Evolutionary conservation across 768 basidiomycete species (phyloP), one percentile per base, ranked within the genome.

Genomic region (Gyrodon lividus): DNA sequence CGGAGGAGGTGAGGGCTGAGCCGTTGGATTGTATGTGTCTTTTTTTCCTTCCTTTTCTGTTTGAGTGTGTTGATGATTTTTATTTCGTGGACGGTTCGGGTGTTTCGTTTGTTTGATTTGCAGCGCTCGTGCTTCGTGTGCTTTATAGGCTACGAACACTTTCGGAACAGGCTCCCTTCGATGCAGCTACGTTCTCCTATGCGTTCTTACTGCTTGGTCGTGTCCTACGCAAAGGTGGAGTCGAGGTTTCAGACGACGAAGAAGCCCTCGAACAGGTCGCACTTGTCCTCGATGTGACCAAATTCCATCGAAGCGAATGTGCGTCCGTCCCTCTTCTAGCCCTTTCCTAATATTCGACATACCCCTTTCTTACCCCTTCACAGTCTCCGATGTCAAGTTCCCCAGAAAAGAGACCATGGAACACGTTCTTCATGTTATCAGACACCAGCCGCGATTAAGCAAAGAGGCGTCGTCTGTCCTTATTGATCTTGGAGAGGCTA

Each of bases 151-250:
- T 98, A 0, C 83, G 89, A 17, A 87, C 80, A 51, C 74, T 95
- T 4, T 84, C 91, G 0, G 90, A 95, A 55, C 86, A 91, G 56
- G 71, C 80, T 0, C 83, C 92, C 0, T 86, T 98, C 45, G 92
- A 96, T 63, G 78, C 87, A 0, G 83, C 90, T 2, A 94, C 93
- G 0, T 96, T 90, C 69, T 83, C 89, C 0, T 91, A 94, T 58
- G 70, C 81, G 0, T 87, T 84, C 43, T 88, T 92, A 7, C 75
- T 98, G 12, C 70, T 98, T 4, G 80, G 74, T 9, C 78, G 80
- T 40, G 82, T 97, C 17, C 72, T 93, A 7, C 62, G 71, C 1
- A 75, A 76, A 23, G 92, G 92, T 5, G 93, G 92, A 0, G 72
- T 94, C 9, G 72, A 74, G 0, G 72, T 78, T 0, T 26, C 61